A percentile compares a stretch with the other conserved stretches of the same genome.
Conservation (phyloP, 495 filamentous ascomycete species). For the Penicillium canariense region DNA sequence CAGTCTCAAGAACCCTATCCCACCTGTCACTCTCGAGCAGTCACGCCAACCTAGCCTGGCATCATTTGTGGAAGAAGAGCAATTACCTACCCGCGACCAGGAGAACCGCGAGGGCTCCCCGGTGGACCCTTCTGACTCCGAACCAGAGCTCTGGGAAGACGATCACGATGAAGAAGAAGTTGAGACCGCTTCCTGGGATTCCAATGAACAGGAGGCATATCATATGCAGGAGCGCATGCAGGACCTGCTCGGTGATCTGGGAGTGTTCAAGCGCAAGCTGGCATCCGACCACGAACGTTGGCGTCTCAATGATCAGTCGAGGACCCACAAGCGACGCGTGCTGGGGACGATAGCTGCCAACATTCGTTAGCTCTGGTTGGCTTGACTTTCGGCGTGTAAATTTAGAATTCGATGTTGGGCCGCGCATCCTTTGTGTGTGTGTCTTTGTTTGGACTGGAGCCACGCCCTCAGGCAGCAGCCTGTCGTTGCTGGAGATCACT, state of each 20-base stretch:
- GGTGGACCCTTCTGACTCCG: conserved; percentile 21
- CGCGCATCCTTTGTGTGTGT: conserved; percentile 14
- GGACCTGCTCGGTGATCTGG: conserved; percentile 71
- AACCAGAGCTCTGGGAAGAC: conserved; percentile 45
- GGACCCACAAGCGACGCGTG: conserved; percentile 33
- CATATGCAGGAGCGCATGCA: conserved; percentile 69
- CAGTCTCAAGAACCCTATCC: conserved; percentile 85
- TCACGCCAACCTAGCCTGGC: conserved; percentile 33
- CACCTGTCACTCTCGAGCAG: conserved; percentile 34
- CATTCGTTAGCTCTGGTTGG: conserved; percentile 26
- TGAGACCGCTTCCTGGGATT: conserved; percentile 4
- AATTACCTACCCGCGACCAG: conserved; percentile 30
- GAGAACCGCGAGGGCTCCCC: conserved; percentile 42
- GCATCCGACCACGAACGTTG: conserved; percentile 69
- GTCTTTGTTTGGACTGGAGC: conserved; percentile 16
- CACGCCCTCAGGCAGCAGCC: conserved; percentile 5
- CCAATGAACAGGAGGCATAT: conserved; percentile 39
- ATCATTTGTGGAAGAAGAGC: conserved; percentile 43
- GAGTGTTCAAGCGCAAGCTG: conserved; percentile 79
- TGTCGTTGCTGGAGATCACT: conserved; percentile 1
- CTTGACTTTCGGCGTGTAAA: conserved; percentile 24
- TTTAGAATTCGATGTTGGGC: conserved; percentile 23
- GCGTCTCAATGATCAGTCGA: conserved; percentile 28
- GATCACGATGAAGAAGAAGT: conserved; percentile 16
- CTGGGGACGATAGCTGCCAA: conserved; percentile 35